Conservation (phyloP, 140 eudicot species). For the Erigeron philadelphicus region DNA sequence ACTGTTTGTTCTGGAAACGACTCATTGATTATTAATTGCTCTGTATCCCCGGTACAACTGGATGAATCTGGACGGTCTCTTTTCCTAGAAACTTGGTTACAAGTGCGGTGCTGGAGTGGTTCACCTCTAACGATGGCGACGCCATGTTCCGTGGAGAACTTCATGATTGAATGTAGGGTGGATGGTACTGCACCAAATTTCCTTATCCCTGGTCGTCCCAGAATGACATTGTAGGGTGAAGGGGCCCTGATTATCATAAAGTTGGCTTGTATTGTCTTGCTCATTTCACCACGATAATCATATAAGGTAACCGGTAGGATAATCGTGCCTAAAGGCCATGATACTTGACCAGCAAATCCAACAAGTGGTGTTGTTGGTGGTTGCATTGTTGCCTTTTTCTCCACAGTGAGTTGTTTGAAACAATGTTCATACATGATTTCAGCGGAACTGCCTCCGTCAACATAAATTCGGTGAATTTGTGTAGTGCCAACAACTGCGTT, state of each 20-base stretch:
- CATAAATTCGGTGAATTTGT: neutral
- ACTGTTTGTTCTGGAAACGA: neutral
- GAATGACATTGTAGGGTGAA: neutral
- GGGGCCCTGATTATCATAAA: neutral
- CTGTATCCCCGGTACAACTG: neutral
- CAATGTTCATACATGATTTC: conserved; percentile 6
- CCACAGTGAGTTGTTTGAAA: neutral
- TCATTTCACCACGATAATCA: neutral
- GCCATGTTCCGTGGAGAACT: neutral
- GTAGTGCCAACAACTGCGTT: neutral
- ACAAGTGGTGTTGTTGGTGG: no score
- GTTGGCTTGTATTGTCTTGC: neutral
- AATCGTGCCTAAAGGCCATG: neutral
- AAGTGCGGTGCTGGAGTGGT: no score
- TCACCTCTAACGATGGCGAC: neutral
- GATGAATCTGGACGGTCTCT: neutral
- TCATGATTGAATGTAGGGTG: neutral
- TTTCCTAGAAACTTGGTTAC: neutral
- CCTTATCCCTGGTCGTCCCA: neutral
- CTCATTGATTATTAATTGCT: neutral
- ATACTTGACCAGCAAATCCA: no score
- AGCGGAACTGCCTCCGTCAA: neutral
- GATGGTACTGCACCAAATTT: neutral
- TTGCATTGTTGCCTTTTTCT: neutral
- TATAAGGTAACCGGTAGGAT: neutral